These are phyloP conservation scores for Penicillium simplicissimum DNA, from an alignment of 495 filamentous ascomycete genomes.

Conservation along the genomic window DNA sequence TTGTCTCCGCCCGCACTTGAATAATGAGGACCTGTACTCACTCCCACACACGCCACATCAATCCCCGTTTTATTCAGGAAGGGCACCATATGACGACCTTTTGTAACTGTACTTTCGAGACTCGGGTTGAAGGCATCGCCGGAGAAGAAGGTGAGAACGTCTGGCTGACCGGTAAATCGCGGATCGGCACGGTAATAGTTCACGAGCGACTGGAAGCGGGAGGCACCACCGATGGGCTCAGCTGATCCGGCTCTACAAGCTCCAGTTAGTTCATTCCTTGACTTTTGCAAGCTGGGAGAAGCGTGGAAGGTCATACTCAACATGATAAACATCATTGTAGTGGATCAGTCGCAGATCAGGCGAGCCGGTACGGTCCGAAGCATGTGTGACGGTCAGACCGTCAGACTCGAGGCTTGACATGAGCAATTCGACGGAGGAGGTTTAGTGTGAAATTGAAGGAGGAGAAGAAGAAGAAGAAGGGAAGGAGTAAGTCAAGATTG, in stretches of 20 bases:
- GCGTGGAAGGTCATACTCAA: conserved; percentile 55
- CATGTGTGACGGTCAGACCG: conserved; percentile 52
- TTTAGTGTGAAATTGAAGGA: not conserved
- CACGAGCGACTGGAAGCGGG: conserved; percentile 76
- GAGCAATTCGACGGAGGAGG: not conserved
- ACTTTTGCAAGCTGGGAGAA: not conserved
- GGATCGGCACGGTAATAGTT: conserved; percentile 67
- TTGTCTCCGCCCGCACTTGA: conserved; percentile 7
- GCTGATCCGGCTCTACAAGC: conserved; percentile 57
- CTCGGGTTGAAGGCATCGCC: conserved; percentile 92
- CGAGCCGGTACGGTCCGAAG: conserved; percentile 50
- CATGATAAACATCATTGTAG: conserved; percentile 92
- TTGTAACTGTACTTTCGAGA: conserved; percentile 81
- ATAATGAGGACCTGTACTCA: conserved; percentile 42
- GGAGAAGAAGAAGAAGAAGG: not conserved
- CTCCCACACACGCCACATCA: conserved; percentile 75
- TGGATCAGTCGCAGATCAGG: conserved; percentile 80
- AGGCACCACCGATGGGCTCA: conserved; percentile 76
- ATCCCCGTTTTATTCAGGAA: conserved; percentile 78
- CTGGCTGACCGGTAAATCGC: conserved; percentile 59
- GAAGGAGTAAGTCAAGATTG: not conserved
- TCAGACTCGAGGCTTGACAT: conserved; percentile 37
- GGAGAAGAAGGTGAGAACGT: conserved; percentile 79
- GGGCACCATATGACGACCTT: conserved; percentile 87
- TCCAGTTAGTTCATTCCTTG: not conserved